A percentile compares a stretch with the other conserved stretches of the same genome.
These are phyloP conservation scores for Gardenia jasminoides DNA, from an alignment of 257 asterid species.

Conservation along the genomic window DNA sequence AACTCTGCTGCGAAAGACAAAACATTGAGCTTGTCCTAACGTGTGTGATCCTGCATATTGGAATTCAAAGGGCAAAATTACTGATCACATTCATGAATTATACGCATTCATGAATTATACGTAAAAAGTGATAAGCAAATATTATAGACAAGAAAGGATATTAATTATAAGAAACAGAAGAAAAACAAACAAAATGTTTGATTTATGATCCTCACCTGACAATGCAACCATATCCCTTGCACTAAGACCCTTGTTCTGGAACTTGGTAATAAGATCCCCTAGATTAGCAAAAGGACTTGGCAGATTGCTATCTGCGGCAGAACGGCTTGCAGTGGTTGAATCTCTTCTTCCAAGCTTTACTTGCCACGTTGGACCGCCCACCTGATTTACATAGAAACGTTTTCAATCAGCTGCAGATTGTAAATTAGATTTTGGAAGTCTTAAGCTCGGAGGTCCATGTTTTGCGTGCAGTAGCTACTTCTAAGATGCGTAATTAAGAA, in stretches of 20 bases:
- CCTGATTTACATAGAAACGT: conserved; percentile 7
- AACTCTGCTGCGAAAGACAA: conserved; percentile 20
- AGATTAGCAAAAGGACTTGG: conserved; percentile 21
- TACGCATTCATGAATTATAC: no score
- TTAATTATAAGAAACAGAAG: no score
- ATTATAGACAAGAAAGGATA: neutral
- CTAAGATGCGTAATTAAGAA: no score
- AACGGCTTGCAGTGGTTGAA: conserved; percentile 31
- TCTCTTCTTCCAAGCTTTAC: conserved; percentile 41
- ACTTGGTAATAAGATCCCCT: conserved; percentile 4
- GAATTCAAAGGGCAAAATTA: neutral
- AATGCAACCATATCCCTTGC: conserved; percentile 35
- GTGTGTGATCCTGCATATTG: conserved; percentile 33
- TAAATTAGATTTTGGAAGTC: neutral
- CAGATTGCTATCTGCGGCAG: conserved; percentile 23
- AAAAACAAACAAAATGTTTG: neutral
- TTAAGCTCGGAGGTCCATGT: no score
- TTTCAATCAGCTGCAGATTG: neutral
- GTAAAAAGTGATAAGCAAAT: neutral
- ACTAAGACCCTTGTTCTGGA: conserved; percentile 18
- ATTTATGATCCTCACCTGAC: conserved; percentile 22
- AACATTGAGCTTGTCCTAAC: conserved; percentile 35
- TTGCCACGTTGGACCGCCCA: conserved; percentile 39
- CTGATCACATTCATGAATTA: no score
- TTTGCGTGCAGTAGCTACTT: no score